Evolutionary conservation across 2,329 filamentous ascomycete genomes (phyloP), one percentile per base, ranked within the genome.

Genomic region (Dendrostoma leiphaemia): DNA sequence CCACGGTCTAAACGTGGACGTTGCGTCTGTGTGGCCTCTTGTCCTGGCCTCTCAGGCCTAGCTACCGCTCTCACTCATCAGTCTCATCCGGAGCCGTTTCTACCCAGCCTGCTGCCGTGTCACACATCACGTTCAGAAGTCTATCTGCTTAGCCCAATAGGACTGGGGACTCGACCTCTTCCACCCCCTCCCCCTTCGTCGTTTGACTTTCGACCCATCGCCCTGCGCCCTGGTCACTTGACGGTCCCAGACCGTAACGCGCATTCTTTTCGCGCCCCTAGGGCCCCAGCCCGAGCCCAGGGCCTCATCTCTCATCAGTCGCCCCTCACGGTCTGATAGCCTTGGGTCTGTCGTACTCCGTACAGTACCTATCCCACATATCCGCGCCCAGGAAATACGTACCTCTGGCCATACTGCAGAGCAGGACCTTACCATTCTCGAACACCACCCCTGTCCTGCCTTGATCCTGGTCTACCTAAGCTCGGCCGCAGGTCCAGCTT

Each of bases 391-490:
- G n/a, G 28, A 31, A 37, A 50, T 54, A 57, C 50, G 54, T 57
- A 57, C 54, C 45, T 54, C 31, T 43, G 9, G 24, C n/a, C 35
- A 17, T 23, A 48, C 46, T 53, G 29, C 45, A 44, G 38, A 48
- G 38, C 38, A 53, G 49, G 43, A 52, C 44, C 35, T 53, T 41
- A 28, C 28, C 40, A 17, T 53, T 52, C 45, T 52, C 44, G 50
- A 56, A 47, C 47, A 44, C 52, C 29, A 56, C 54, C 54, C 54
- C 43, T 49, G 54, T 52, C 54, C 31, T 28, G 35, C 34, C 53
- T 21, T 56, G 54, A 46, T 38, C 50, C 54, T 47, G 47, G 46
- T 32, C 37, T 35, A 43, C 32, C 49, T 23, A 53, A 28, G 49
- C 38, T 55, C 53, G 47, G 34, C 48, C 40, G 37, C 45, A 54